Evolutionary conservation across 2,329 filamentous ascomycete genomes (phyloP), one percentile per base, ranked within the genome.

Genomic region (Gliomastix tumulicola): DNA sequence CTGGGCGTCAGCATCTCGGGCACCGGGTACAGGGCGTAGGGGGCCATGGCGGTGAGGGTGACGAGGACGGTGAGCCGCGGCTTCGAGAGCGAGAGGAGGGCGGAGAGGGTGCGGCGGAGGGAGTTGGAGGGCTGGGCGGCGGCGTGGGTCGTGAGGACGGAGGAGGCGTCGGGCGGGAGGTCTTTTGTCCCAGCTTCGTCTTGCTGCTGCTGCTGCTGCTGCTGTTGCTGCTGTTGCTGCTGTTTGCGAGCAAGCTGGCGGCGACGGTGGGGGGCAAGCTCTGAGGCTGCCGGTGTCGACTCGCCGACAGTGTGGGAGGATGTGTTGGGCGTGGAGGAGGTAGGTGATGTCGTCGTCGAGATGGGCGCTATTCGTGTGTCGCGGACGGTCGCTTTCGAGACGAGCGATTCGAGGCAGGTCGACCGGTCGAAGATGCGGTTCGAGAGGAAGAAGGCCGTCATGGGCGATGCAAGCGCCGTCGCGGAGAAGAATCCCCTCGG

Each of bases 11-110:
- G 79, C 44, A 97, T 79, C 37, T 87, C 82, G 3, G 90, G 89
- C 3, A 95, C 85, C 0, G 92, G 92, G 57, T 96, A 98, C 38
- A 98, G 71, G 13, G 88, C 87, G 60, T 97, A 98, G 4, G 90
- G 78, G 3, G 86, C 84, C 58, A 92, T 95, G 20, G 90, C 87
- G 1, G 88, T 88, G 33, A 98, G 79, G 21, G 95, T 84, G 43
- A 98, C 84, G 32, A 98, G 79, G 49, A 94, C 84, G 7, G 88
- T 90, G 34, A 98, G 79, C 36, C 90, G 88, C 4, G 92, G 92
- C 58, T 98, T 98, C n/a, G 89, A 84, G 46, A 98, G 80, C 19
- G 92, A 86, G 44, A 98, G 81, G 50, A 88, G 88, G 21, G 87
- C 81, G 17, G 88, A 85, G 44, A 92, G 55, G 38, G 78, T 73